These are phyloP conservation scores for Epichloe gansuensis DNA, from an alignment of 2,329 filamentous ascomycete genomes.

Conservation along the genomic window DNA sequence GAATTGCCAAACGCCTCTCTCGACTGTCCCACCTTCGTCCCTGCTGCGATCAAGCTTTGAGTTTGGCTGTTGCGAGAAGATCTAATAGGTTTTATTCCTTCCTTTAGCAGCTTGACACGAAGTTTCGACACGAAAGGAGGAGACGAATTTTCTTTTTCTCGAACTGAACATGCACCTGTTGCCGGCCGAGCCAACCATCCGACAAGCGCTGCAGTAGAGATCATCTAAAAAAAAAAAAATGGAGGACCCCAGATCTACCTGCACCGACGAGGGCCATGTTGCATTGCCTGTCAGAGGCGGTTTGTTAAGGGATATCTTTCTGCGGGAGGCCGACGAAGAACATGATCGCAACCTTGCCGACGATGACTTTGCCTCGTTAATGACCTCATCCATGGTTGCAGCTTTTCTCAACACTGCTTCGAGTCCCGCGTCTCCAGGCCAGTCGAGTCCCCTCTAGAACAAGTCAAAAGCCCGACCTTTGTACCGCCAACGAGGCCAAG, in stretches of 20 bases:
- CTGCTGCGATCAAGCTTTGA: no score
- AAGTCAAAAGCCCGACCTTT: slow-evolving; percentile 27
- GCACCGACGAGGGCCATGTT: slow-evolving; percentile 2
- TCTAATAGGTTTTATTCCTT: neutral
- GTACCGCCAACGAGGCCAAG: slow-evolving; percentile 35
- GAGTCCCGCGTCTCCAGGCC: slow-evolving; percentile 43
- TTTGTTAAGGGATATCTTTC: slow-evolving; percentile 3
- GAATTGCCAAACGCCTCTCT: neutral
- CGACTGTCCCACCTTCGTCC: neutral
- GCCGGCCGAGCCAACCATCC: neutral
- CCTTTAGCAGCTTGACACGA: neutral
- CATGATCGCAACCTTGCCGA: slow-evolving; percentile 10
- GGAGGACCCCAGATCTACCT: slow-evolving; percentile 1
- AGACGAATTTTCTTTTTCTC: neutral
- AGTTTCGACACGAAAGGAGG: neutral
- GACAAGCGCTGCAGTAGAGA: slow-evolving; percentile 1
- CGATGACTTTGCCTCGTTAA: slow-evolving; percentile 23
- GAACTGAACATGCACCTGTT: slow-evolving; percentile 7
- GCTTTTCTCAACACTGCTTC: slow-evolving; percentile 30
- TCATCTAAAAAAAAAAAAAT: neutral
- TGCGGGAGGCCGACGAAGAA: slow-evolving; percentile 6
- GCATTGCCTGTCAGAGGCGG: slow-evolving; percentile 4
- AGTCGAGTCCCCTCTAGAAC: slow-evolving; percentile 38
- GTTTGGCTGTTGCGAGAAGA: neutral
- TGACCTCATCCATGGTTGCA: slow-evolving; percentile 25